Conservation (phyloP, 768 basidiomycete genomes). For the Leccinellum albellum region DNA sequence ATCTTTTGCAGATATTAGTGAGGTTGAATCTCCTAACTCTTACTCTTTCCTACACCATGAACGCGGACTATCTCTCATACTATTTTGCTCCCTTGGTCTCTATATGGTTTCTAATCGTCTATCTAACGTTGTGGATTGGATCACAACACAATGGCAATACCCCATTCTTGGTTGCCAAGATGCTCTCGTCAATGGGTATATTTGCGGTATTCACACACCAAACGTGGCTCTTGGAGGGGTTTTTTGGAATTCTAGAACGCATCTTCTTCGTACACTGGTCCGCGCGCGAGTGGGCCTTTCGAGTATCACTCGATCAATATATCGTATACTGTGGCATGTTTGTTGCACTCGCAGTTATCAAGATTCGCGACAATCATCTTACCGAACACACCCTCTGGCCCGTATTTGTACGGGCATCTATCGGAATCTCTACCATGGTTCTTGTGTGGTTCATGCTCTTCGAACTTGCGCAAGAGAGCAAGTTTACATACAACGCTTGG, state of each 20-base stretch:
- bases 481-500: slow-evolving; percentile 83
- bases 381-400: slow-evolving; percentile 70
- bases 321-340: slow-evolving; percentile 89
- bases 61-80: slow-evolving; percentile 87
- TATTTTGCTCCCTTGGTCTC: slow-evolving; percentile 90
- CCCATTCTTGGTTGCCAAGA: slow-evolving; percentile 66
- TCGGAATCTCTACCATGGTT: slow-evolving; percentile 48
- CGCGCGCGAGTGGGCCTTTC: slow-evolving; percentile 83
- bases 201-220: slow-evolving; percentile 66
- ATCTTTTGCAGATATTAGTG: slow-evolving; percentile 55
- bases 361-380: slow-evolving; percentile 68
- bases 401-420: slow-evolving; percentile 42
- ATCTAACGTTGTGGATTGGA: slow-evolving; percentile 70
- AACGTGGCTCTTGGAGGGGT: slow-evolving; percentile 54
- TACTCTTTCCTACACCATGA: slow-evolving; percentile 83
- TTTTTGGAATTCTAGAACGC: slow-evolving; percentile 62
- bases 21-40: slow-evolving; percentile 83
- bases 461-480: slow-evolving; percentile 70
- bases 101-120: slow-evolving; percentile 87
- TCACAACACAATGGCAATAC: slow-evolving; percentile 69
- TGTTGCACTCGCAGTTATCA: slow-evolving; percentile 66
- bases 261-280: slow-evolving; percentile 80
- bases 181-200: slow-evolving; percentile 57
- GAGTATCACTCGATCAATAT: slow-evolving; percentile 84
- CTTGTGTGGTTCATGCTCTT: slow-evolving; percentile 81